Evolutionary conservation across 2,329 filamentous ascomycete species (phyloP).

Genomic region (Aspergillus sp.): DNA sequence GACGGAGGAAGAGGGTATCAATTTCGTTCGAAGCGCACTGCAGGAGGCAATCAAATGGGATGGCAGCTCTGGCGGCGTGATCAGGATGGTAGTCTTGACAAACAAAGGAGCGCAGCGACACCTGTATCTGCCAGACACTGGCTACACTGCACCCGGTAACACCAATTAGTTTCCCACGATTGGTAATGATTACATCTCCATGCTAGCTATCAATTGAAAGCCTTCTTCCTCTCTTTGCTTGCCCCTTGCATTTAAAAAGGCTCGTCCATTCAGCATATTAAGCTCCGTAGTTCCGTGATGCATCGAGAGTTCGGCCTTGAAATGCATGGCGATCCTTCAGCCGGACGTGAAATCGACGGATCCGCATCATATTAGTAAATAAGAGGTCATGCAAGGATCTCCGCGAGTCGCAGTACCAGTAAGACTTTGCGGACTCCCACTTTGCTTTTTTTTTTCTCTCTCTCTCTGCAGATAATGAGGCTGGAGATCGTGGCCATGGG

Average conservation of each 20-base stretch:
- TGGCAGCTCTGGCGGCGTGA: constrained; percentile 96
- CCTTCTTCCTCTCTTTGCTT: neutral
- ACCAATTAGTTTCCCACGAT: constrained; percentile 23
- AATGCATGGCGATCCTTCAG: neutral
- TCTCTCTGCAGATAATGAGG: neutral
- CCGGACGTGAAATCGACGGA: neutral
- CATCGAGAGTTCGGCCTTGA: neutral
- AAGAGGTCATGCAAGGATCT: constrained; percentile 5
- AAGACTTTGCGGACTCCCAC: neutral
- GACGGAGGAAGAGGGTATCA: constrained; percentile 85
- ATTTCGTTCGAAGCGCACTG: constrained; percentile 89
- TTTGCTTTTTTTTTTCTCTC: neutral
- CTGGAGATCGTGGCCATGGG: neutral
- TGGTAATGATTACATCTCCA: constrained; percentile 15
- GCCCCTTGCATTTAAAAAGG: neutral
- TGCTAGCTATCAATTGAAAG: constrained; percentile 13
- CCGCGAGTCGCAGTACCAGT: neutral
- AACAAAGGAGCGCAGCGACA: constrained; percentile 86
- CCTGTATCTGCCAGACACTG: constrained; percentile 90
- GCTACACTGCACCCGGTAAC: constrained; percentile 73
- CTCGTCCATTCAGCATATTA: neutral
- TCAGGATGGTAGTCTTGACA: constrained; percentile 95
- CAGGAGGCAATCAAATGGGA: constrained; percentile 99
- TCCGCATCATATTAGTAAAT: constrained; percentile 1
- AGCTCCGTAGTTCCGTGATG: neutral